phyloP scores from a whole-genome alignment of 2,329 filamentous ascomycete genomes.

The Venturiaceae sp. region DNA sequence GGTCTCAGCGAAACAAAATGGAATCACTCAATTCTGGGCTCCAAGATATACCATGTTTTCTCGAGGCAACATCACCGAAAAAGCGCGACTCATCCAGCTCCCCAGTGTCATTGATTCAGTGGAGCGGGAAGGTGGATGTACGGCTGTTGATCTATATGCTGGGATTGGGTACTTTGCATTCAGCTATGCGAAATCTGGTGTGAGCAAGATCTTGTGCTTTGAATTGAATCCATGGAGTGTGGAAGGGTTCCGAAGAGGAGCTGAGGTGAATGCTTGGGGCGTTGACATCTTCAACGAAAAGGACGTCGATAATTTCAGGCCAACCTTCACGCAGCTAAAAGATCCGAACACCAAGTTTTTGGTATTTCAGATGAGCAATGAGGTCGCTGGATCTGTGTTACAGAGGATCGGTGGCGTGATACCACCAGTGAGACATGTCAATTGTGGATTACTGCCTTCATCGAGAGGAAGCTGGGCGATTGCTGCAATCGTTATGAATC shows the following conservation, averaged over 20 bases:
- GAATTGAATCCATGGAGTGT: constrained; percentile 61
- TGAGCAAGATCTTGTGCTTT: constrained; percentile 68
- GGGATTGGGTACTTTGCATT: constrained; percentile 94
- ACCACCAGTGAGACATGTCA: constrained; percentile 44
- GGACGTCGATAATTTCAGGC: neutral
- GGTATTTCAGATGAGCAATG: constrained; percentile 32
- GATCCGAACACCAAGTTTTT: constrained; percentile 15
- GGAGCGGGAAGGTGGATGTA: constrained; percentile 15
- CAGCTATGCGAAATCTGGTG: constrained; percentile 62
- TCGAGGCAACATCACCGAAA: constrained; percentile 82
- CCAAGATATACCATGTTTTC: constrained; percentile 92
- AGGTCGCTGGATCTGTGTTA: constrained; percentile 20
- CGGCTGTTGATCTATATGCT: constrained; percentile 69
- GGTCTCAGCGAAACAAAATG: constrained; percentile 65
- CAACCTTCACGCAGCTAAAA: neutral
- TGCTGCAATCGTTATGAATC: constrained; percentile 39
- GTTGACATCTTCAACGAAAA: neutral
- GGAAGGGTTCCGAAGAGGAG: constrained; percentile 33
- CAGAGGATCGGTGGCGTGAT: constrained; percentile 13
- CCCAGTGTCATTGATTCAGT: constrained; percentile 20
- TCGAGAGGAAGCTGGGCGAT: constrained; percentile 39
- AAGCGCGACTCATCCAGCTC: constrained; percentile 57
- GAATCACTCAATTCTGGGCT: constrained; percentile 76
- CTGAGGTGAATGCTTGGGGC: constrained; percentile 29
- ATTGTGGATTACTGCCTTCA: constrained; percentile 47